phyloP scores from a whole-genome alignment of 495 filamentous ascomycete species.

The Aspergillus sparsus region DNA sequence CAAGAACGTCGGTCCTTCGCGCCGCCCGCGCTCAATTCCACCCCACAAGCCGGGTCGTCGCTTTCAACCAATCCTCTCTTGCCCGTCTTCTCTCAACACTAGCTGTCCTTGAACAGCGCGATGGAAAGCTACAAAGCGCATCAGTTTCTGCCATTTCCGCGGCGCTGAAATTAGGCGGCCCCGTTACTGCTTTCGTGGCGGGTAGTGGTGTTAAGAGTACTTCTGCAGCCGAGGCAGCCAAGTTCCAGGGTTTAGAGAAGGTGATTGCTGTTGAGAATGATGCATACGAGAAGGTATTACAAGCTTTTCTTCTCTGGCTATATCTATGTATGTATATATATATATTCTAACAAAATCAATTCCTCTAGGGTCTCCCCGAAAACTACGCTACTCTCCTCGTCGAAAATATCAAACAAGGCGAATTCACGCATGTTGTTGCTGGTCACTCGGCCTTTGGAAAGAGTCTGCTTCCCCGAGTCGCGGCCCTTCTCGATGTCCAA shows the following conservation, averaged over 20 bases:
- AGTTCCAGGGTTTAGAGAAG: slow-evolving; percentile 88
- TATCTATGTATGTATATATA: no score
- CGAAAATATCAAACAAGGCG: slow-evolving; percentile 93
- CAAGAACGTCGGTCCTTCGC: slow-evolving; percentile 49
- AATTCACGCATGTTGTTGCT: slow-evolving; percentile 86
- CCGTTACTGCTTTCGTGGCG: slow-evolving; percentile 83
- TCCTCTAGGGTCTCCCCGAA: slow-evolving; percentile 77
- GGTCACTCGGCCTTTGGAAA: slow-evolving; percentile 97
- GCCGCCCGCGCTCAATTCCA: slow-evolving; percentile 49
- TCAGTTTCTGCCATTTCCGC: slow-evolving; percentile 87
- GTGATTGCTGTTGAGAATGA: slow-evolving; percentile 83
- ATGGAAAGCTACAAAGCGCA: slow-evolving; percentile 79
- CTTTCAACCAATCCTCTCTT: slow-evolving; percentile 48
- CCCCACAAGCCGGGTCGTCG: slow-evolving; percentile 22
- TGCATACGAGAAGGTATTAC: slow-evolving; percentile 82
- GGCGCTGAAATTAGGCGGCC: slow-evolving; percentile 80
- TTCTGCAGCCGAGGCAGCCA: slow-evolving; percentile 84
- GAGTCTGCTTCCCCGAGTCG: slow-evolving; percentile 89
- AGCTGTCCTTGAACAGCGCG: slow-evolving; percentile 88
- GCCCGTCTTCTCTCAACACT: slow-evolving; percentile 81
- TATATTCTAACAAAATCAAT: slow-evolving; percentile 10
- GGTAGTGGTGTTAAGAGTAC: slow-evolving; percentile 71
- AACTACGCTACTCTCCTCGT: slow-evolving; percentile 91
- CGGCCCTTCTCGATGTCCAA: slow-evolving; percentile 89
- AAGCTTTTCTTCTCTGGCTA: background rate